phyloP scores from a whole-genome alignment of 805 yeast genomes.

The Kurtzmaniella cleridarum region DNA sequence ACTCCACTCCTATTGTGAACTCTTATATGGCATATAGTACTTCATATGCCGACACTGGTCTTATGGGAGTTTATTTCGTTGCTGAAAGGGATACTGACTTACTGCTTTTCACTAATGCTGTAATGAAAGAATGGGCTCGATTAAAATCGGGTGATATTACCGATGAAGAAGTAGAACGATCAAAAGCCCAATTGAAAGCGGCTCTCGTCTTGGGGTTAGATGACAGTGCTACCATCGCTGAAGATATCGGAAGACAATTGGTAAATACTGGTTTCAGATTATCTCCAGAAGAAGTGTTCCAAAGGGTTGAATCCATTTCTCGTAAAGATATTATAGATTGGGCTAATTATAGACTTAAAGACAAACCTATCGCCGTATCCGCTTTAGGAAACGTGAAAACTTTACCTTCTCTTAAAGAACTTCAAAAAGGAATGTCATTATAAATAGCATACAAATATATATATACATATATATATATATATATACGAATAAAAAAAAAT shows the following conservation, averaged over 20 bases:
- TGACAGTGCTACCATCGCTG: constrained; percentile 94
- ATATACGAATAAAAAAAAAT: not conserved
- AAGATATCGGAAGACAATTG: constrained; percentile 94
- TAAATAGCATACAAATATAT: constrained; percentile 5
- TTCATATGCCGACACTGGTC: constrained; percentile 93
- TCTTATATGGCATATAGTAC: constrained; percentile 96
- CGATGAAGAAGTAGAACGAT: constrained; percentile 84
- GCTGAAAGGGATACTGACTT: constrained; percentile 70
- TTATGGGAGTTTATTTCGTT: constrained; percentile 94
- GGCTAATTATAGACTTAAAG: constrained; percentile 76
- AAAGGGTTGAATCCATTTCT: constrained; percentile 70
- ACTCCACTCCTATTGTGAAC: constrained; percentile 70
- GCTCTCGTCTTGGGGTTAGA: constrained; percentile 84
- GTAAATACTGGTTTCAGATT: constrained; percentile 86
- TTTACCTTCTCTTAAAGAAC: constrained; percentile 62
- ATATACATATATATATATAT: not conserved
- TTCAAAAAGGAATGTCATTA: constrained; percentile 36
- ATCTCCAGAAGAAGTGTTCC: constrained; percentile 68
- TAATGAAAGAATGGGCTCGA: constrained; percentile 84
- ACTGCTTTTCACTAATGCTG: constrained; percentile 64
- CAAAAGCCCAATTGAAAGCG: constrained; percentile 93
- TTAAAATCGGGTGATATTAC: constrained; percentile 72
- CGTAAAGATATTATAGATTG: constrained; percentile 77
- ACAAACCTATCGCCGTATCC: constrained; percentile 83
- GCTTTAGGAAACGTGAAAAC: constrained; percentile 78